phyloP scores from a whole-genome alignment of 2,329 filamentous ascomycete genomes.

The Periglandula ipomoeae region DNA sequence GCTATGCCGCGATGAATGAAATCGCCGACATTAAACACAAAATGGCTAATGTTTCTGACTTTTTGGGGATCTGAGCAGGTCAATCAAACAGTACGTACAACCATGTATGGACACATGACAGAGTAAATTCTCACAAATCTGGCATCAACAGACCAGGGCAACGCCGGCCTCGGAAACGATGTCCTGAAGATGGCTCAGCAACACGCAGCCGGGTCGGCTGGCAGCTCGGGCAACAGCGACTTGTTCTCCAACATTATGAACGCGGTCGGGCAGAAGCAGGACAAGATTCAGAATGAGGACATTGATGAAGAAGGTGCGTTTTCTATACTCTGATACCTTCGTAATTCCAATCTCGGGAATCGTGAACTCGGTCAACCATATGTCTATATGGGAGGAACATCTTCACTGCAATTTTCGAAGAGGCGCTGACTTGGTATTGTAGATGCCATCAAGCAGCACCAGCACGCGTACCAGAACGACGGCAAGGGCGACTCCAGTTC shows the following conservation, averaged over 20 bases:
- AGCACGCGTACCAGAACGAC: conserved; percentile 57
- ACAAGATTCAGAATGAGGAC: conserved; percentile 37
- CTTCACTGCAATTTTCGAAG: no score
- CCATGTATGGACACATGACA: neutral
- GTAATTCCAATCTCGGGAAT: no score
- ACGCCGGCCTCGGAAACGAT: conserved; percentile 30
- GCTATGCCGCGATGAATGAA: neutral
- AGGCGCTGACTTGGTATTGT: no score
- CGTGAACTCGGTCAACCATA: no score
- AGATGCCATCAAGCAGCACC: conserved; percentile 66
- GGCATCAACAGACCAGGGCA: conserved; percentile 15
- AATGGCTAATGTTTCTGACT: no score
- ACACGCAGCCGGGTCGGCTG: conserved; percentile 37
- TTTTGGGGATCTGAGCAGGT: no score
- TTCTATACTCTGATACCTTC: no score
- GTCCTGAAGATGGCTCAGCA: conserved; percentile 39
- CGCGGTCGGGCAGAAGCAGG: conserved; percentile 40
- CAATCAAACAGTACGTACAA: conserved; percentile 11
- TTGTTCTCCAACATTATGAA: conserved; percentile 42
- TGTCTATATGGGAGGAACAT: no score
- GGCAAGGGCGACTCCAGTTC: conserved; percentile 36
- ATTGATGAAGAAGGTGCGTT: conserved; percentile 38
- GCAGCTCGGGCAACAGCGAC: conserved; percentile 34
- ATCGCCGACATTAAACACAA: neutral
- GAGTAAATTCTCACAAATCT: neutral